Evolutionary conservation across 2,329 filamentous ascomycete genomes (phyloP).

Genomic region (Cylindrodendrum hubeiense): DNA sequence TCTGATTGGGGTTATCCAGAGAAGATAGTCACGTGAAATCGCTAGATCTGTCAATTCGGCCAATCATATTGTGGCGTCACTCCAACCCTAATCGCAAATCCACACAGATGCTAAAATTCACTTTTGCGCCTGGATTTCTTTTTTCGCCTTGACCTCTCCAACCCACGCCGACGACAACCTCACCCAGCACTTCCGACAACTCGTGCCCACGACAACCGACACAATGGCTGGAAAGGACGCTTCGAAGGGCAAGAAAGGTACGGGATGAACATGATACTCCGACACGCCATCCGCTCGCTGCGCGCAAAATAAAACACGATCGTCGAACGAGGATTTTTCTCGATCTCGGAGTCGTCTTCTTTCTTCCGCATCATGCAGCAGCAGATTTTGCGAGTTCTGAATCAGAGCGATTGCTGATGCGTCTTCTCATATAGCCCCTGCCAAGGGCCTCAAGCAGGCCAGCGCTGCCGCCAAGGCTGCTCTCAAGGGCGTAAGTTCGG

Average conservation of each 20-base stretch:
- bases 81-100: slow-evolving; percentile 41
- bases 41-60: background rate
- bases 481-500: slow-evolving; percentile 87
- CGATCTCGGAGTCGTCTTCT: slow-evolving; percentile 32
- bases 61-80: slow-evolving; percentile 22
- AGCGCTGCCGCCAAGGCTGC: slow-evolving; percentile 94
- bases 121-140: slow-evolving; percentile 33
- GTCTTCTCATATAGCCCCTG: slow-evolving; percentile 66
- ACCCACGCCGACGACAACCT: slow-evolving; percentile 39
- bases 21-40: slow-evolving; percentile 18
- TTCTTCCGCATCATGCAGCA: slow-evolving; percentile 71
- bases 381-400: slow-evolving; percentile 82
- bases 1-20: background rate
- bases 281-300: slow-evolving; percentile 30
- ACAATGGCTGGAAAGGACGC: slow-evolving; percentile 51
- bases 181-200: slow-evolving; percentile 40
- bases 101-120: slow-evolving; percentile 37
- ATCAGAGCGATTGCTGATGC: slow-evolving; percentile 80
- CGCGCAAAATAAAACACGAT: slow-evolving; percentile 26
- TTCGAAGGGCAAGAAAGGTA: slow-evolving; percentile 63
- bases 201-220: slow-evolving; percentile 45
- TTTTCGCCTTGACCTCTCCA: slow-evolving; percentile 30
- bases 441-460: slow-evolving; percentile 85
- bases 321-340: slow-evolving; percentile 33
- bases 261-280: slow-evolving; percentile 47